Evolutionary conservation across 2,329 filamentous ascomycete genomes (phyloP).

Genomic region (Trichophyton verrucosum): DNA sequence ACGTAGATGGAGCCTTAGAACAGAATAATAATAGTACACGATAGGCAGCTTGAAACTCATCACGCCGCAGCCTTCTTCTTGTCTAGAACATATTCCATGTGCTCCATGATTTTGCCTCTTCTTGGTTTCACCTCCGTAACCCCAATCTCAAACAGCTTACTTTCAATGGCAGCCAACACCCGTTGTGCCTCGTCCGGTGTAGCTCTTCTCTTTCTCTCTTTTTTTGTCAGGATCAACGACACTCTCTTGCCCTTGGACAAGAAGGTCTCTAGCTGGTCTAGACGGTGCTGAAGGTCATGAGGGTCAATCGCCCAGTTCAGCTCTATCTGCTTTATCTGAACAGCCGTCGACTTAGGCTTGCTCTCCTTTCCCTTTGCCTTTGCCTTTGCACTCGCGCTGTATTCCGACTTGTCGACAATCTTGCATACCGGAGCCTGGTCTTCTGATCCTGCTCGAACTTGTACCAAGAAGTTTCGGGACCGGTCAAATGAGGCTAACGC

Average conservation of each 20-base stretch:
- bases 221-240: conserved; percentile 58
- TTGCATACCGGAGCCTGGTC: conserved; percentile 52
- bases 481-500: conserved; percentile 38
- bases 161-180: conserved; percentile 42
- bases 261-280: conserved; percentile 57
- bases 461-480: conserved; percentile 39
- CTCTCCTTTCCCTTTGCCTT: conserved; percentile 25
- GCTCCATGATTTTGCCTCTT: conserved; percentile 31
- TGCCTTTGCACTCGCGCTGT: conserved; percentile 25
- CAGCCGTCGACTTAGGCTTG: conserved; percentile 28
- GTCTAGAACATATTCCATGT: conserved; percentile 26
- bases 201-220: conserved; percentile 50
- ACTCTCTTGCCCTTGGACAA: conserved; percentile 63
- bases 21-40: neutral
- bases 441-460: conserved; percentile 30
- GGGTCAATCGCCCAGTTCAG: conserved; percentile 74
- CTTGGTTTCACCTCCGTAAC: conserved; percentile 30
- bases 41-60: neutral
- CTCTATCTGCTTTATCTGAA: conserved; percentile 60
- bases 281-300: conserved; percentile 61
- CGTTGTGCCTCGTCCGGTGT: conserved; percentile 48
- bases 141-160: conserved; percentile 33
- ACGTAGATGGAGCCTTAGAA: neutral
- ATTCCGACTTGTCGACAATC: conserved; percentile 48
- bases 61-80: conserved; percentile 17